Evolutionary conservation across 1,284 basidiomycete species (phyloP).

Genomic region (Austroboletus rostrupii): DNA sequence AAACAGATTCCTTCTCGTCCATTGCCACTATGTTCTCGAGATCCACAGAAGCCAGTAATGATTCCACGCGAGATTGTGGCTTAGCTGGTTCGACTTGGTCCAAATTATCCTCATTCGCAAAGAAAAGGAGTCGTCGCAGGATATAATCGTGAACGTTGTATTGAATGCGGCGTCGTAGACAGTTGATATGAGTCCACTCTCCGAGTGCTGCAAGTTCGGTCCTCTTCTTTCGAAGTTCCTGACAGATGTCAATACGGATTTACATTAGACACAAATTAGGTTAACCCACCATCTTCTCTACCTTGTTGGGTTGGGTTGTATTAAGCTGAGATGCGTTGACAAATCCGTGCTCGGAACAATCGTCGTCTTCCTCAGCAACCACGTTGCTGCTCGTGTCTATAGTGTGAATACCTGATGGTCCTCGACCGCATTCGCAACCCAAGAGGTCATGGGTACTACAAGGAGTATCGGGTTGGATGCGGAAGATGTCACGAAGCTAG

Average conservation of each 20-base stretch:
- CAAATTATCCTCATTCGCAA: constrained; percentile 16
- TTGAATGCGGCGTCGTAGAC: constrained; percentile 44
- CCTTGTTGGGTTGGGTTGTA: constrained; percentile 42
- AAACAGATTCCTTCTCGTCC: constrained; percentile 26
- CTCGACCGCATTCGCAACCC: constrained; percentile 61
- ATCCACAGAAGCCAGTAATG: constrained; percentile 41
- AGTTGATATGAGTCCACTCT: constrained; percentile 87
- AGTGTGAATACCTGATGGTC: constrained; percentile 18
- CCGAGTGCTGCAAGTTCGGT: constrained; percentile 78
- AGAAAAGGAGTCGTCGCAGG: constrained; percentile 47
- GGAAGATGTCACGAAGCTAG: constrained; percentile 88
- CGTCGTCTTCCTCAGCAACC: constrained; percentile 23
- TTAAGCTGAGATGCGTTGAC: constrained; percentile 70
- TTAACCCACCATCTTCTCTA: constrained; percentile 50
- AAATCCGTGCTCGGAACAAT: constrained; percentile 50
- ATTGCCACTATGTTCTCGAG: constrained; percentile 39
- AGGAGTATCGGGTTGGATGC: constrained; percentile 71
- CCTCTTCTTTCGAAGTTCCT: constrained; percentile 74
- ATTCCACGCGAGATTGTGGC: constrained; percentile 32
- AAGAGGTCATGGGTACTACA: constrained; percentile 93
- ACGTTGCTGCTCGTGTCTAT: constrained; percentile 7
- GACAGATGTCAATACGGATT: constrained; percentile 2
- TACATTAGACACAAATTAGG: background rate
- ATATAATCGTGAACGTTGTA: constrained; percentile 60
- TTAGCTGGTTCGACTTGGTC: constrained; percentile 3